These are phyloP conservation scores for Lyophyllum decastes DNA, from an alignment of 768 basidiomycete genomes.

Conservation along the genomic window DNA sequence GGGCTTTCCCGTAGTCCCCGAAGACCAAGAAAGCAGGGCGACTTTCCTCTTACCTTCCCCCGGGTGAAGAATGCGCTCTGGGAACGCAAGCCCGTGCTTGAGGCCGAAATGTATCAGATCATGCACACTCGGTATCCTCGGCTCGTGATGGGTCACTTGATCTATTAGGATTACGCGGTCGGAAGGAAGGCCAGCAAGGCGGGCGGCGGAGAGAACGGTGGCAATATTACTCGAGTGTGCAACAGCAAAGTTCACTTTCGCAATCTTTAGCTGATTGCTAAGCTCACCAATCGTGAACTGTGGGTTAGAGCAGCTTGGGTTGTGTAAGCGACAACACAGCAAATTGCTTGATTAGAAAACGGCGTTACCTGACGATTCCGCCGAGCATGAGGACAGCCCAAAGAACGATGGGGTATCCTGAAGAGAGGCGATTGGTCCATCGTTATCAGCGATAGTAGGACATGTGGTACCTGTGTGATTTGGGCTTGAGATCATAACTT, in stretches of 20 bases:
- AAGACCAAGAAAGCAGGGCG: slow-evolving; percentile 66
- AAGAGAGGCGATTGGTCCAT: not conserved
- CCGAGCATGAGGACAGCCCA: slow-evolving; percentile 57
- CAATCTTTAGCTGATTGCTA: slow-evolving; percentile 46
- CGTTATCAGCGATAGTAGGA: not conserved
- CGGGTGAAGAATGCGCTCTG: slow-evolving; percentile 41
- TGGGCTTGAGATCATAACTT: slow-evolving; percentile 54
- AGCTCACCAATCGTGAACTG: slow-evolving; percentile 54
- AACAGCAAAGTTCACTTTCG: slow-evolving; percentile 44
- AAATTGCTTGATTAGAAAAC: not conserved
- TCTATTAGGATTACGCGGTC: slow-evolving; percentile 44
- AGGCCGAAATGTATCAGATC: slow-evolving; percentile 28
- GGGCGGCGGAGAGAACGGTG: slow-evolving; percentile 39
- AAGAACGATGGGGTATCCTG: slow-evolving; percentile 47
- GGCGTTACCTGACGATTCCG: slow-evolving; percentile 49
- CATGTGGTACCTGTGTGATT: slow-evolving; percentile 49
- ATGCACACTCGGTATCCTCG: slow-evolving; percentile 20
- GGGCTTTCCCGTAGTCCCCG: slow-evolving; percentile 68
- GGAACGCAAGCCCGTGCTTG: slow-evolving; percentile 28
- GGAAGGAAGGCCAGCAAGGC: slow-evolving; percentile 30
- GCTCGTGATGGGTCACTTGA: not conserved
- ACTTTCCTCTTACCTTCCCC: slow-evolving; percentile 63
- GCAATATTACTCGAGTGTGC: slow-evolving; percentile 39
- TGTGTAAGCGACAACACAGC: slow-evolving; percentile 19
- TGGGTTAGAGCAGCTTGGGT: slow-evolving; percentile 53